Evolutionary conservation across 108 stramenopile species (phyloP).

Genomic region (Fistulifera solaris): DNA sequence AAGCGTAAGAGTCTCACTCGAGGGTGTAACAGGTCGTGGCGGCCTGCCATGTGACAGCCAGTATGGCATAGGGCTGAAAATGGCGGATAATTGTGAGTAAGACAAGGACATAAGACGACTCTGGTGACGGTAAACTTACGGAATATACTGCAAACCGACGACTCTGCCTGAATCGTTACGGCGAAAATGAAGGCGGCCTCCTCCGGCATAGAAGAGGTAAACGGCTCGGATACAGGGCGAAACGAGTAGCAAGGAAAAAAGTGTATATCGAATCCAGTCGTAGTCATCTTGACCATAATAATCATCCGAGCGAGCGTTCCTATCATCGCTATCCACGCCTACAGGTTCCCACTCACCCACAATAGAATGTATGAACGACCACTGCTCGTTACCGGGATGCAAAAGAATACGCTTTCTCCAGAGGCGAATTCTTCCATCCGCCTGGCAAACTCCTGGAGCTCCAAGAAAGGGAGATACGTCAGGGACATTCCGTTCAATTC

Average conservation of each 20-base stretch:
- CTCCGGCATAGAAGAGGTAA: conserved; percentile 37
- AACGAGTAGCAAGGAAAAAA: conserved; percentile 35
- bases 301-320: not conserved
- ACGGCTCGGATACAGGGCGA: conserved; percentile 33
- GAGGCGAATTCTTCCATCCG: not conserved
- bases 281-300: conserved; percentile 9
- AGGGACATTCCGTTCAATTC: no score
- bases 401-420: not conserved
- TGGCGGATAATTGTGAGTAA: not conserved
- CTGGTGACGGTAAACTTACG: conserved; percentile 22
- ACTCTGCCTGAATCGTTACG: conserved; percentile 36
- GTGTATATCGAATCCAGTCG: conserved; percentile 20
- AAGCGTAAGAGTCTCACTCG: conserved; percentile 10
- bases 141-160: conserved; percentile 32
- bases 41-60: conserved; percentile 9
- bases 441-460: no score
- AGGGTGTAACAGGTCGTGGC: not conserved
- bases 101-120: not conserved
- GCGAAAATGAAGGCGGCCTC: conserved; percentile 33
- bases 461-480: no score
- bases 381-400: not conserved
- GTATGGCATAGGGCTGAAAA: conserved; percentile 7
- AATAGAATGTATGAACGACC: not conserved
- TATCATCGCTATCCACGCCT: not conserved
- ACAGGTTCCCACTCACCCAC: not conserved